These are phyloP conservation scores for Fusarium veterinarium DNA, from an alignment of 2,329 filamentous ascomycete species.

Conservation along the genomic window DNA sequence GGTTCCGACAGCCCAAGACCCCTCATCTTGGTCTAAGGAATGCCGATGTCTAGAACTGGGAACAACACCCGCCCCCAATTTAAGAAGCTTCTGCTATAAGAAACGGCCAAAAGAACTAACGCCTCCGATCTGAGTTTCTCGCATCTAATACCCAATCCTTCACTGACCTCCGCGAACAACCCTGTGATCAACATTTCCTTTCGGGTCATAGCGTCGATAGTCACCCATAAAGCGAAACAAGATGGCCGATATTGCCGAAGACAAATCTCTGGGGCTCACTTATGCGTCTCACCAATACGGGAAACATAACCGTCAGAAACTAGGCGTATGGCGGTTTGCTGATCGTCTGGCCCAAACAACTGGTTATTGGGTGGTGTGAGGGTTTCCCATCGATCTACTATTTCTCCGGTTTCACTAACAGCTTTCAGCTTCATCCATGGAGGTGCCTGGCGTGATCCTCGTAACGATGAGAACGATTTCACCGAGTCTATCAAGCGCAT, in stretches of 20 bases:
- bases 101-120: conserved; percentile 1
- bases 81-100: conserved; percentile 10
- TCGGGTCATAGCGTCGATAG: conserved; percentile 21
- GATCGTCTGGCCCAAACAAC: conserved; percentile 29
- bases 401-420: conserved; percentile 17
- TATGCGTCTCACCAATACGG: conserved; percentile 53
- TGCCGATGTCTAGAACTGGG: conserved; percentile 3
- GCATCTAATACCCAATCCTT: conserved; percentile 15
- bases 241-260: conserved; percentile 37
- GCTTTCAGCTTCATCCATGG: conserved; percentile 66
- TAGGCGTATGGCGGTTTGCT: conserved; percentile 57
- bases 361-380: conserved; percentile 54
- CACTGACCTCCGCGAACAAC: neutral
- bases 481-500: conserved; percentile 57
- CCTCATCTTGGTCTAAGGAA: neutral
- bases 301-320: conserved; percentile 56
- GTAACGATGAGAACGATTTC: conserved; percentile 59
- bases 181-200: conserved; percentile 1
- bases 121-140: conserved; percentile 17
- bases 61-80: neutral
- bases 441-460: conserved; percentile 72
- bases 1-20: conserved; percentile 6
- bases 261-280: conserved; percentile 40
- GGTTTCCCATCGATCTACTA: neutral
- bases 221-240: conserved; percentile 14